Evolutionary conservation across 352 stramenopile genomes (phyloP), one percentile per base, ranked within the genome.

Genomic region (Phytophthora megakarya): DNA sequence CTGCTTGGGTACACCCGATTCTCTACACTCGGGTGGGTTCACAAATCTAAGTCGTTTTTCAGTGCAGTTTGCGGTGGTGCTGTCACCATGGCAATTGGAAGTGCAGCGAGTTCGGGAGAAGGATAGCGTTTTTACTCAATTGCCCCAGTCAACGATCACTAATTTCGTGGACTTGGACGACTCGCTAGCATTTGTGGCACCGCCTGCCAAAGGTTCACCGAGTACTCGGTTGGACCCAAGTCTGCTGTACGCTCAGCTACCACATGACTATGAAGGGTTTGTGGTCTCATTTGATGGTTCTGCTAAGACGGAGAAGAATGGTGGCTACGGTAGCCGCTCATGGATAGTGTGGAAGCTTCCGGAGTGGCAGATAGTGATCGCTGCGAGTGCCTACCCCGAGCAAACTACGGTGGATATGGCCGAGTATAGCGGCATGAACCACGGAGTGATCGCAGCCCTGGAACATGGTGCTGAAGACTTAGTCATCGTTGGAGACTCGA

Each of bases 211-310:
- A 30, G 40, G 19, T 11, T 52, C 45, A 5, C 45, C 15, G 23
- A 32, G 3, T 13, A 18, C 28, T 15, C 26, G 44, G 1, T n/a
- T 68, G 18, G 33, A 50, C 18, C 30, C 30, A 3, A n/a, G 33
- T 0, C 9, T 52, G 4, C 16, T 52, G 0, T 40, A 52, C 10
- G 28, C 45, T 0, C 38, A 30, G 0, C 19, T 45, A 23, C 57
- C 16, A 6, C 12, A 0, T 16, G 28, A 43, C 55, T 57, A 44
- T 40, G 9, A n/a, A 25, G 38, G 50, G 1, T 51, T 55, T 40
- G 32, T 69, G 2, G 2, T 76, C 1, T 67, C 50, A 1, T 76
- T 73, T 15, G 58, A 76, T 45, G 68, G 58, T 0, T 61, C 62
- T 3, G 58, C 57, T 0, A 65, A 72, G 12, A 49, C 55, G 1